A percentile compares a stretch with the other conserved stretches of the same genome.
Conservation (phyloP, 306 rosid species). For the Quillaja saponaria region DNA sequence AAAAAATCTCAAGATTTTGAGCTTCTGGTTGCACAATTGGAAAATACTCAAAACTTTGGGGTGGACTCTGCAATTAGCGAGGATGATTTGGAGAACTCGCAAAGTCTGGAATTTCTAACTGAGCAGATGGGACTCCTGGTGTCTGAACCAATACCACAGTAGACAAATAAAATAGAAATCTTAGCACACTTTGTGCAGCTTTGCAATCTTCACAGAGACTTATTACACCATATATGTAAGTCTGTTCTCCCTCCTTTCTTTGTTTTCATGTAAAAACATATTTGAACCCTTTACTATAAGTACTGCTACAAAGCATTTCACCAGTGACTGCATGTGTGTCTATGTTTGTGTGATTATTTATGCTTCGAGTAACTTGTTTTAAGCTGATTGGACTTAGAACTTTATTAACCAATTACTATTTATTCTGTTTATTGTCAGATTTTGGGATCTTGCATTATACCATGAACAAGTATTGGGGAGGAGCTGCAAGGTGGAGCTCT, state of each 20-base stretch:
- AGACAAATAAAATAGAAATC: constrained; percentile 7
- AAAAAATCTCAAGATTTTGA: constrained; percentile 46
- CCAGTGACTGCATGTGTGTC: too few relatives aligned
- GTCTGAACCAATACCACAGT: constrained; percentile 40
- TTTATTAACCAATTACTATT: constrained; percentile 21
- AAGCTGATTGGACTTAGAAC: constrained; percentile 14
- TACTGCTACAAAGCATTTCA: too few relatives aligned
- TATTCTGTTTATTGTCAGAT: constrained; percentile 25
- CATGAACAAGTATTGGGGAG: constrained; percentile 1
- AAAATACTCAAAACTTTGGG: constrained; percentile 39
- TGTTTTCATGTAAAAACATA: too few relatives aligned
- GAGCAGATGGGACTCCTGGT: constrained; percentile 45
- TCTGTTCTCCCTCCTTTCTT: too few relatives aligned
- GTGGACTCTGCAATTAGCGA: constrained; percentile 27
- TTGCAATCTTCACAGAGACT: too few relatives aligned
- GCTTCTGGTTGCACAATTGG: constrained; percentile 51
- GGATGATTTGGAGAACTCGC: constrained; percentile 34
- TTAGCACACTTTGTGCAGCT: too few relatives aligned
- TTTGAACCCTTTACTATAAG: too few relatives aligned
- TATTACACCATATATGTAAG: too few relatives aligned
- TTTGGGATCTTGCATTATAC: constrained; percentile 24
- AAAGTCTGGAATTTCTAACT: constrained; percentile 41
- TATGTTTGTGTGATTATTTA: too few relatives aligned
- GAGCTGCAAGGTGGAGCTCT: constrained; percentile 17
- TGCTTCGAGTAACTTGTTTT: neutral